phyloP scores from a whole-genome alignment of 768 basidiomycete genomes.

The Suillus placidus region DNA sequence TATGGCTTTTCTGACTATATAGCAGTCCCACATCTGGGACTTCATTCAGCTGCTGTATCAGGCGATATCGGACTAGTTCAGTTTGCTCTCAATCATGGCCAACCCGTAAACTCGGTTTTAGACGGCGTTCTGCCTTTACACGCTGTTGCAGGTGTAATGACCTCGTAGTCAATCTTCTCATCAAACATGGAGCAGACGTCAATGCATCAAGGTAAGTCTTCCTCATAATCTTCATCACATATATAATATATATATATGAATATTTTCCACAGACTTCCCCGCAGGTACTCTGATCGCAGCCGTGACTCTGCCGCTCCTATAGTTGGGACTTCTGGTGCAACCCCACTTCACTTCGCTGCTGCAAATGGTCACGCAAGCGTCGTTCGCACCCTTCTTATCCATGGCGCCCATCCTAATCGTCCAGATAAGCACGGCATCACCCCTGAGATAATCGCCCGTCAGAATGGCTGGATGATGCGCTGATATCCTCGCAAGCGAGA shows the following conservation, averaged over 20 bases:
- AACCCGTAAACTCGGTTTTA: constrained; percentile 94
- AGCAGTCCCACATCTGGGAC: constrained; percentile 72
- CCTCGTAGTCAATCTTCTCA: constrained; percentile 82
- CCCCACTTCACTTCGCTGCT: constrained; percentile 95
- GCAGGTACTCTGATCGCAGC: constrained; percentile 72
- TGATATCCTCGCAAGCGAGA: constrained; percentile 64
- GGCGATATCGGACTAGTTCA: constrained; percentile 93
- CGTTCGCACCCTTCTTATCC: constrained; percentile 77
- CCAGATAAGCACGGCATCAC: constrained; percentile 92
- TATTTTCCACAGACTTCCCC: constrained; percentile 54
- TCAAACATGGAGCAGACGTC: constrained; percentile 96
- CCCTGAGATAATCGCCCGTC: constrained; percentile 79
- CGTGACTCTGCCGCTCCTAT: constrained; percentile 70
- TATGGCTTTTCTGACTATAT: not conserved
- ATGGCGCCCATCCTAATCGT: constrained; percentile 80
- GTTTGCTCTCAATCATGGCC: constrained; percentile 91
- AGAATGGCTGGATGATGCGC: constrained; percentile 84
- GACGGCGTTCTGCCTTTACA: constrained; percentile 97
- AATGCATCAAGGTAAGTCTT: constrained; percentile 82
- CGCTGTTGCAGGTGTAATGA: constrained; percentile 90
- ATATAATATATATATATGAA: no score
- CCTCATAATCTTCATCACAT: constrained; percentile 2
- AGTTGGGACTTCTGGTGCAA: constrained; percentile 84
- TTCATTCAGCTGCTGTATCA: constrained; percentile 76
- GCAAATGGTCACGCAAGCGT: constrained; percentile 88